Percentiles rank a stretch among this genome's conserved stretches.
These are phyloP conservation scores for Emergomyces orientalis DNA, from an alignment of 2,329 filamentous ascomycete species.

Conservation along the genomic window DNA sequence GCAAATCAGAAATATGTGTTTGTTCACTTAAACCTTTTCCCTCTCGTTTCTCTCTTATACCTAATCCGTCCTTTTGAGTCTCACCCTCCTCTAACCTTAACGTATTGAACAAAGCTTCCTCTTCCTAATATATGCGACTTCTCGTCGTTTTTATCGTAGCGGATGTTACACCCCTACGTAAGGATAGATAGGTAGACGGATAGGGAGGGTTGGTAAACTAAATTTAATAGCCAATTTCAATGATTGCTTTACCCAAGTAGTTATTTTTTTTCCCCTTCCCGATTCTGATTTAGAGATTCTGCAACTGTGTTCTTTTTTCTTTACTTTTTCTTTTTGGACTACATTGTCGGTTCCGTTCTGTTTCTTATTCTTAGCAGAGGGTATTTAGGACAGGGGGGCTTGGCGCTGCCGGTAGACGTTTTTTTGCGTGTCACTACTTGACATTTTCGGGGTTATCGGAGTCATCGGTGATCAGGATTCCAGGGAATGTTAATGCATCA, in stretches of 20 bases:
- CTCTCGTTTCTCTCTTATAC: background rate
- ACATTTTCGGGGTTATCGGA: no score
- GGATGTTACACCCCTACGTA: background rate
- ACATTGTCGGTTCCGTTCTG: no score
- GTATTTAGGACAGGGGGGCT: no score
- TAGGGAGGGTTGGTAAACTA: background rate
- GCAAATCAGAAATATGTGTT: conserved; percentile 3
- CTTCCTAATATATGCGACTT: no score
- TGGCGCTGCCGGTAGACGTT: no score
- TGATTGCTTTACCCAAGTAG: no score
- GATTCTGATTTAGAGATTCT: background rate
- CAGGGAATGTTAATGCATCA: no score
- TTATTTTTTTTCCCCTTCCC: background rate
- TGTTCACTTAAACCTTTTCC: background rate
- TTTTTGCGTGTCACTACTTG: no score
- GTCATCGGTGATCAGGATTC: no score
- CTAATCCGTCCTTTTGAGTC: background rate
- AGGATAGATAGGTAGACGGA: background rate
- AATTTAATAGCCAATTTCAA: no score
- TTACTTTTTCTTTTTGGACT: background rate
- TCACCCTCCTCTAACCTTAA: background rate
- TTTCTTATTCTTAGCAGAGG: background rate
- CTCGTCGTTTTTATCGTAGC: background rate
- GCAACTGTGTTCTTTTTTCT: background rate
- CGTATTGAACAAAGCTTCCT: background rate